Evolutionary conservation across 148 eudicot genomes (phyloP).

Genomic region (Rhododendron simsii): DNA sequence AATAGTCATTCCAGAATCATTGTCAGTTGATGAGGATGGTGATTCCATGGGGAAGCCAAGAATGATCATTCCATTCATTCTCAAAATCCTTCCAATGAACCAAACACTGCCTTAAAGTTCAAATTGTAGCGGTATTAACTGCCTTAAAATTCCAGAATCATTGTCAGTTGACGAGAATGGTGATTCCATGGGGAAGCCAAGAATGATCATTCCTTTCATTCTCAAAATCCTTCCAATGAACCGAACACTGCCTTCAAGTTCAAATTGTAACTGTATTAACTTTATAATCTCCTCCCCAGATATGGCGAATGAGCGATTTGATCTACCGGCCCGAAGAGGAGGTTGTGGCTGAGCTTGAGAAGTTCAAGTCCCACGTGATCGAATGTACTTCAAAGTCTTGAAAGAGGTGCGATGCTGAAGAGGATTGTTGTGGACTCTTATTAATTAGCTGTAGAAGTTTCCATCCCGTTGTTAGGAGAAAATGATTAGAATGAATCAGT

Average conservation of each 20-base stretch:
- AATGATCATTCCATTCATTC: neutral
- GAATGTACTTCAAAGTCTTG: slow-evolving; percentile 54
- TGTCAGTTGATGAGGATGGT: neutral
- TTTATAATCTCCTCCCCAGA: slow-evolving; percentile 30
- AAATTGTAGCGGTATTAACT: neutral
- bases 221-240: too few species aligned
- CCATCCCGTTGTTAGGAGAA: neutral
- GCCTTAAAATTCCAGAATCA: too few species aligned
- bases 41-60: neutral
- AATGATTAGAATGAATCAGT: neutral
- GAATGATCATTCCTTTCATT: too few species aligned
- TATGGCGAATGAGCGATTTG: slow-evolving; percentile 97
- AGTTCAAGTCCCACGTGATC: slow-evolving; percentile 78
- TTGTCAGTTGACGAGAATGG: too few species aligned
- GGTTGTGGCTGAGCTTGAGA: slow-evolving; percentile 82
- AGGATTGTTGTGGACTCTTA: neutral
- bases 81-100: neutral
- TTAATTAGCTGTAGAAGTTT: neutral
- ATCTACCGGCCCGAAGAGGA: slow-evolving; percentile 90
- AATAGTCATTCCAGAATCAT: neutral
- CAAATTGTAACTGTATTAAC: neutral
- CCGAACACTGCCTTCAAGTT: too few species aligned
- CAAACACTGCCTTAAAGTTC: neutral
- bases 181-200: too few species aligned
- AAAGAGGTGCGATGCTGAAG: neutral